Evolutionary conservation across 176 grass and related monocot genomes (phyloP).

Genomic region (Poa pratensis): DNA sequence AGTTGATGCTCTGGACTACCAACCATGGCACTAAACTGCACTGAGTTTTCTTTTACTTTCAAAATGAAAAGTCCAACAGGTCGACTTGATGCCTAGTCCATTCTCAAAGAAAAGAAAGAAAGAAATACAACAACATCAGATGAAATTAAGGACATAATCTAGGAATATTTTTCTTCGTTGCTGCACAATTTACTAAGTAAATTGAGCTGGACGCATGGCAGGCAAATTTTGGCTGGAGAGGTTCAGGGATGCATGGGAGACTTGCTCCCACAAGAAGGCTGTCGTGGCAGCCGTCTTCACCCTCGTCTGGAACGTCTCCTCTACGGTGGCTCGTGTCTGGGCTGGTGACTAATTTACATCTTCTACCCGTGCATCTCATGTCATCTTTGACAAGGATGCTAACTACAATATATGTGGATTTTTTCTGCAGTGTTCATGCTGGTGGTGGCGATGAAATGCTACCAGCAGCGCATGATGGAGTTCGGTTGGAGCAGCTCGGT

Average conservation of each 20-base stretch:
- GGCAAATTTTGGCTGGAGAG: constrained; percentile 93
- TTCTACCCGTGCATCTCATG: background rate
- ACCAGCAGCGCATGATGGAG: constrained; percentile 75
- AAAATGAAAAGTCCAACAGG: background rate
- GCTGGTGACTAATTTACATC: constrained; percentile 50
- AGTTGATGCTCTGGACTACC: background rate
- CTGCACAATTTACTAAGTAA: background rate
- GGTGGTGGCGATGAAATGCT: constrained; percentile 79
- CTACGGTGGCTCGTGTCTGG: constrained; percentile 86
- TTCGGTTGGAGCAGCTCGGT: constrained; percentile 49
- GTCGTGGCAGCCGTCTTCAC: constrained; percentile 73
- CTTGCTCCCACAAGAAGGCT: constrained; percentile 92
- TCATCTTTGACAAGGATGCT: background rate
- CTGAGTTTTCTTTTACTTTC: background rate
- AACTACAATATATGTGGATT: background rate
- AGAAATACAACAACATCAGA: background rate
- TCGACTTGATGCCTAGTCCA: background rate
- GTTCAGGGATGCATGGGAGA: constrained; percentile 87
- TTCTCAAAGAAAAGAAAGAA: background rate
- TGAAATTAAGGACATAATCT: background rate
- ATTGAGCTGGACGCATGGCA: background rate
- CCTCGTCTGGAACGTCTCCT: constrained; percentile 89
- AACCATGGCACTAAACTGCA: background rate
- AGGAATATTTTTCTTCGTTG: background rate
- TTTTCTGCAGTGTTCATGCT: constrained; percentile 81